Base-by-base conservation (phyloP, 2,329 filamentous ascomycete species). In the Aureobasidium subglaciale region DNA sequence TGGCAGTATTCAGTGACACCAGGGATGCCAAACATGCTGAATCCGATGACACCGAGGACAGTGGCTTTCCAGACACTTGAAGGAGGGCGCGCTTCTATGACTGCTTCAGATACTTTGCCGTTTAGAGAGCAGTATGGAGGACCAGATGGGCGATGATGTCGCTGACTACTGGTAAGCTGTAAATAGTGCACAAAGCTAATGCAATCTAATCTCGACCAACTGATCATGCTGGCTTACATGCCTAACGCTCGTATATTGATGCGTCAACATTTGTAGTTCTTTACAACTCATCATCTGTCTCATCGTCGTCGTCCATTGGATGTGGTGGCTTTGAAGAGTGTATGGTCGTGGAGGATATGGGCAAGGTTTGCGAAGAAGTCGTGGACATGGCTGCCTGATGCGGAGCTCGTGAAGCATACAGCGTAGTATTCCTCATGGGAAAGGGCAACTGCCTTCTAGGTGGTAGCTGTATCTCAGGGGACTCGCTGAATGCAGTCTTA, bases 41-140 rank as follows among this genome's bases (percentile, higher is more conserved):
- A 63, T 34, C 66, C 67, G 1, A 86, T 78, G 60, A 87, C 84
- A 6, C 85, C 84, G 5, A 70, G 85, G 60, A 87, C 85, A 15
- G 77, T 81, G 67, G 85, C 85, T 1, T 88, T 88, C 66, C 77
- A 86, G 63, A 78, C 79, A 11, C 71, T 86, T 45, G 80, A 67
- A 63, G 57, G 68, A 63, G 55, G 67, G 63, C 18, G 67, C 58
- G 16, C 54, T 56, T 32, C 59, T 29, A 13, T 60, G 56, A 32
- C 25, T 34, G 38, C 35, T 41, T 38, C 49, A 38, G 50, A 34
- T 57, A 32, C 15, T 54, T 46, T 68, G 43, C 64, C 65, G 24
- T 67, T 68, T 46, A 61, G 67, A 38, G 65, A 67, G 50, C 56
- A 59, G 46, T 64, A 65, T 59, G 59, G 57, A 25, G 57, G 42